A percentile compares a stretch with the other conserved stretches of the same genome.
phyloP scores from a whole-genome alignment of 2,329 filamentous ascomycete genomes.

The Cadophora sp. region DNA sequence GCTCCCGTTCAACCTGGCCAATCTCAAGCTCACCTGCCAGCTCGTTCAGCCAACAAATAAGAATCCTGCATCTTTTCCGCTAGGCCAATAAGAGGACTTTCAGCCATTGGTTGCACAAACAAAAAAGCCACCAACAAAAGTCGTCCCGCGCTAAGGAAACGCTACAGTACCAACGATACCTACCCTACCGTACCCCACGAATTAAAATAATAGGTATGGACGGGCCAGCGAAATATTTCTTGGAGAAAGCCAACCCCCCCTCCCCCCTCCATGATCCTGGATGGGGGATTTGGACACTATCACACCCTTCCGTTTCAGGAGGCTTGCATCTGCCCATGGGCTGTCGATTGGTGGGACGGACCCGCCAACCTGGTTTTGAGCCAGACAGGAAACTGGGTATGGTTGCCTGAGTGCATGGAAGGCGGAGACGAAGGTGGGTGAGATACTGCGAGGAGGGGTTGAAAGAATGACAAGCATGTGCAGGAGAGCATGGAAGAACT shows the following conservation, averaged over 20 bases:
- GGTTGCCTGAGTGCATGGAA: neutral
- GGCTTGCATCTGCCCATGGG: neutral
- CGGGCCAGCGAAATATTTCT: neutral
- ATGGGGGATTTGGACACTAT: neutral
- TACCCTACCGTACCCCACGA: constrained; percentile 6
- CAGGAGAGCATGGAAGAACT: neutral
- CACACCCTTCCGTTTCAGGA: neutral
- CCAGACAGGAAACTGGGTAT: neutral
- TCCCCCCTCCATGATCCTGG: neutral
- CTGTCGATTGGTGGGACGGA: neutral
- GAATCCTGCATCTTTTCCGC: neutral
- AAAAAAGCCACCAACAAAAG: constrained; percentile 9
- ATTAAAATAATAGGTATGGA: no score
- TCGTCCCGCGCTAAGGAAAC: neutral
- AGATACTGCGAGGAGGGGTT: neutral
- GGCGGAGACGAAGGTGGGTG: neutral
- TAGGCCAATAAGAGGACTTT: neutral
- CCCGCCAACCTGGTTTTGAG: constrained; percentile 3
- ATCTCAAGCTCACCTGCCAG: neutral
- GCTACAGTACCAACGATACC: no score
- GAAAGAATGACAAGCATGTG: neutral
- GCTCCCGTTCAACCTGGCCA: neutral
- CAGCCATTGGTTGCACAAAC: constrained; percentile 7
- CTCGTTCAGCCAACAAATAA: constrained; percentile 10
- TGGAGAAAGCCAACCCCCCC: no score